phyloP scores from a whole-genome alignment of 2,329 filamentous ascomycete species.

The Colletotrichum paranaense region DNA sequence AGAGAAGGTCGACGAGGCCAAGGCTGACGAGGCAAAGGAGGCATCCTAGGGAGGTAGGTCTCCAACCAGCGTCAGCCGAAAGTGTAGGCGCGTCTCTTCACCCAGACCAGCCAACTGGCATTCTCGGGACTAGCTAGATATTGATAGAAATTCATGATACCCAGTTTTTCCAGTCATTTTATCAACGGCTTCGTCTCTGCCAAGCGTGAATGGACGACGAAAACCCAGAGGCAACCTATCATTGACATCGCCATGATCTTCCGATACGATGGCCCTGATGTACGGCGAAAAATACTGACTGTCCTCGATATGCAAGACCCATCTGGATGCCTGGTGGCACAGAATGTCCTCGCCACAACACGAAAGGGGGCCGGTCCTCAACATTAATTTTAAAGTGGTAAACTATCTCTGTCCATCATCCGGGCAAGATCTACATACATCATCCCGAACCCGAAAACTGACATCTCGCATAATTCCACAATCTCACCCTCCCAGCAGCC shows the following conservation, averaged over 20 bases:
- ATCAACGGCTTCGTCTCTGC: not conserved
- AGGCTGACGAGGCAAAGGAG: not conserved
- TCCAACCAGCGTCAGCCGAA: not conserved
- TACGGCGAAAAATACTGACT: not conserved
- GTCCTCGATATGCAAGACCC: not conserved
- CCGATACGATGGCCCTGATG: not conserved
- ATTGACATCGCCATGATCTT: not conserved
- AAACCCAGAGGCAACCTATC: not conserved
- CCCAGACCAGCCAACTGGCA: not conserved
- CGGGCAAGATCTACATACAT: not conserved
- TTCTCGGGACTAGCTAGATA: not conserved
- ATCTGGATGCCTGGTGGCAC: not conserved
- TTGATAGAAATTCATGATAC: conserved; percentile 27
- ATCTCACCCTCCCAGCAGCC: not conserved
- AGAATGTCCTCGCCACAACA: not conserved
- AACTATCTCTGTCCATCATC: not conserved
- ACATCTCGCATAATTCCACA: not conserved
- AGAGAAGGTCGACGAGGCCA: not conserved
- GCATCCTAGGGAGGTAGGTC: not conserved
- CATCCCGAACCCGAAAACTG: not conserved
- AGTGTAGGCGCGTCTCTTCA: not conserved
- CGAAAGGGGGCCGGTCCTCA: not conserved
- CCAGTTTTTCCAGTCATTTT: conserved; percentile 2
- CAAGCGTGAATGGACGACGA: not conserved
- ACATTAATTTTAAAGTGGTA: too few species aligned